Evolutionary conservation across 768 basidiomycete genomes (phyloP).

Genomic region (Boletus vermiculosoides): DNA sequence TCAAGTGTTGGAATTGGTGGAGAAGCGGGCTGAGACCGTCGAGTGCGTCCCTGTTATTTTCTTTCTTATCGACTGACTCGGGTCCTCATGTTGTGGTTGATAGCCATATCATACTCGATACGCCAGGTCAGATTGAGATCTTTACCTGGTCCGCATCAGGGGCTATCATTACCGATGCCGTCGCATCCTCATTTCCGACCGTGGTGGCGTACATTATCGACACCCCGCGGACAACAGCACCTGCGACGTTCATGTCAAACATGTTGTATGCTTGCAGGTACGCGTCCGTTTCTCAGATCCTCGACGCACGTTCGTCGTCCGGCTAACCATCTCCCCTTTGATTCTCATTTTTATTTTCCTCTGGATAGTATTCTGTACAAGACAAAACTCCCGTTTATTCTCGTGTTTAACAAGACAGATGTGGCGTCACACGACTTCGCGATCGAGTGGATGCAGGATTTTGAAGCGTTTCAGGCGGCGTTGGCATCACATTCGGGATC

Average conservation of each 20-base stretch:
- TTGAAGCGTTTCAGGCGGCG: conserved; percentile 91
- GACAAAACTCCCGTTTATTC: conserved; percentile 93
- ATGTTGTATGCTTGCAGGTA: conserved; percentile 99
- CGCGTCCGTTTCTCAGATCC: conserved; percentile 6
- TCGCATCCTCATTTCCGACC: conserved; percentile 90
- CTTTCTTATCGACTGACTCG: background rate
- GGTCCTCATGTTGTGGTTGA: background rate
- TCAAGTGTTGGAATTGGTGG: conserved; percentile 88
- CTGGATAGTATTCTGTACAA: conserved; percentile 87
- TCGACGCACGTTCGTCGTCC: background rate
- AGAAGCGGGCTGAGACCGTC: conserved; percentile 84
- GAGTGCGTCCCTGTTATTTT: conserved; percentile 56
- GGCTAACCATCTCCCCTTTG: background rate
- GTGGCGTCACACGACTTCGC: conserved; percentile 89
- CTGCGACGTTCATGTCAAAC: conserved; percentile 99
- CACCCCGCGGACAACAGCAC: conserved; percentile 90
- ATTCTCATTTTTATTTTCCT: background rate
- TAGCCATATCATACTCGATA: conserved; percentile 94
- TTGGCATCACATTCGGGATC: conserved; percentile 67
- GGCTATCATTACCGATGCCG: conserved; percentile 95
- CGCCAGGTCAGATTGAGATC: conserved; percentile 98
- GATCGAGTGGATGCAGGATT: conserved; percentile 97
- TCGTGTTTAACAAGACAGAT: conserved; percentile 99
- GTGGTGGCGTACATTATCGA: conserved; percentile 97
- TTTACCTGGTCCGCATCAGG: conserved; percentile 99